These are phyloP conservation scores for Ephemerocybe angulata DNA, from an alignment of 768 basidiomycete species.

Conservation along the genomic window DNA sequence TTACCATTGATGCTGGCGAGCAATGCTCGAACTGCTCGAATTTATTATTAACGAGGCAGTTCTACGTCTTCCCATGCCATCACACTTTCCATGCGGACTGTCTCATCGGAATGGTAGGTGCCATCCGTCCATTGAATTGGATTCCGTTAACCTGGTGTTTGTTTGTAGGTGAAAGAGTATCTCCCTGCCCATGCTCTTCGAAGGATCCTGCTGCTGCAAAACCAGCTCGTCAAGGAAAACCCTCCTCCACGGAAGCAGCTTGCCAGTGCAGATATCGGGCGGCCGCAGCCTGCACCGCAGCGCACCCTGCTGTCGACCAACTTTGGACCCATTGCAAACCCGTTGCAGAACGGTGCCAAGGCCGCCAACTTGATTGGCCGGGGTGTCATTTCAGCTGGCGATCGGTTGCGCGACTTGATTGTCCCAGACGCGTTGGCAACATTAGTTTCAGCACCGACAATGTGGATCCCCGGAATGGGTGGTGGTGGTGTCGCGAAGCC, in stretches of 20 bases:
- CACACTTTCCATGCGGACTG: slow-evolving; percentile 98
- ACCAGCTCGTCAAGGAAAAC: slow-evolving; percentile 65
- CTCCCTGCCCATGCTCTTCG: slow-evolving; percentile 78
- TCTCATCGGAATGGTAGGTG: slow-evolving; percentile 84
- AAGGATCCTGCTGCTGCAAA: slow-evolving; percentile 82
- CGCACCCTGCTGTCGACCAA: slow-evolving; percentile 74
- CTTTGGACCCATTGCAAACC: slow-evolving; percentile 50
- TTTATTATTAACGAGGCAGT: slow-evolving; percentile 80
- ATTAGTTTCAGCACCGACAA: slow-evolving; percentile 68
- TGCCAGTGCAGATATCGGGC: slow-evolving; percentile 28
- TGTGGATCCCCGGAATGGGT: slow-evolving; percentile 71
- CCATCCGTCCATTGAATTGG: background rate
- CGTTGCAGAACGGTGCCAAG: slow-evolving; percentile 60
- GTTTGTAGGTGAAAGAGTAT: slow-evolving; percentile 81
- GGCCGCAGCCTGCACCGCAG: slow-evolving; percentile 46
- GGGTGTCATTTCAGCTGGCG: slow-evolving; percentile 84
- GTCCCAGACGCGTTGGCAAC: slow-evolving; percentile 89
- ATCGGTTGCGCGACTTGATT: slow-evolving; percentile 86
- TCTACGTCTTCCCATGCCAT: slow-evolving; percentile 98
- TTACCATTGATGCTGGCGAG: slow-evolving; percentile 86
- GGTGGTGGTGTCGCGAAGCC: slow-evolving; percentile 30
- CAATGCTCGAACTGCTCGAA: slow-evolving; percentile 79
- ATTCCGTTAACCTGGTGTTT: slow-evolving; percentile 9
- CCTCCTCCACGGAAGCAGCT: slow-evolving; percentile 17
- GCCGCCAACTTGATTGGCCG: slow-evolving; percentile 68